Conservation (phyloP, 2,329 filamentous ascomycete species). For the Chaetomium sp. region DNA sequence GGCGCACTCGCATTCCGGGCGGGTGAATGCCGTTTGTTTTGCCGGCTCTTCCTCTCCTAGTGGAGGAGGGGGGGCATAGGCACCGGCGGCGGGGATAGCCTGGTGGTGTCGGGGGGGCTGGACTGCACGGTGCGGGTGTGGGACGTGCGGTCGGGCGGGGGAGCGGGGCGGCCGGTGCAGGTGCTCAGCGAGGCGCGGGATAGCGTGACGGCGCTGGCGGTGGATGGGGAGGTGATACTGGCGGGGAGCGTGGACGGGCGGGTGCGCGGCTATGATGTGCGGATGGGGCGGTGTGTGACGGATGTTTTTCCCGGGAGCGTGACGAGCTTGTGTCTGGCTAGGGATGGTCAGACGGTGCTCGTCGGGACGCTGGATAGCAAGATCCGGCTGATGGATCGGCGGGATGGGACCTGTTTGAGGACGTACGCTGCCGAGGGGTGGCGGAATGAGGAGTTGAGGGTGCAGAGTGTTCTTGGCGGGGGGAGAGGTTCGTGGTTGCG, state of each 20-base stretch:
- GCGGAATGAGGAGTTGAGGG: constrained; percentile 70
- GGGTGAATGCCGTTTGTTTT: constrained; percentile 79
- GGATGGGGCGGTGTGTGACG: constrained; percentile 69
- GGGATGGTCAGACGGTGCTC: constrained; percentile 73
- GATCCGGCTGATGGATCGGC: constrained; percentile 78
- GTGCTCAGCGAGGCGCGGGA: constrained; percentile 73
- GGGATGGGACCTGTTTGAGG: constrained; percentile 71
- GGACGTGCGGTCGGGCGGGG: constrained; percentile 61
- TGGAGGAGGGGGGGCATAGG: constrained; percentile 38
- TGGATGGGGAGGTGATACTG: constrained; percentile 61
- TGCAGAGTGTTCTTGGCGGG: constrained; percentile 73
- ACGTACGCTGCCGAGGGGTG: constrained; percentile 63
- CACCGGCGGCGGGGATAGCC: constrained; percentile 60
- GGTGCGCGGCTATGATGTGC: constrained; percentile 78
- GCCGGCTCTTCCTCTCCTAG: constrained; percentile 48
- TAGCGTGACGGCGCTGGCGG: constrained; percentile 57
- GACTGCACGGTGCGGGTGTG: constrained; percentile 77
- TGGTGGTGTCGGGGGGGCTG: constrained; percentile 73
- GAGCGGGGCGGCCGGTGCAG: constrained; percentile 73
- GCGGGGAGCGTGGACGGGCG: constrained; percentile 83
- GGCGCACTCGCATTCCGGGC: constrained; percentile 62
- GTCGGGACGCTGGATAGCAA: constrained; percentile 75
- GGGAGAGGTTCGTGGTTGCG: constrained; percentile 75
- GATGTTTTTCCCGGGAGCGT: constrained; percentile 72
- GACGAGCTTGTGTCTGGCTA: constrained; percentile 72